A percentile compares a stretch with the other conserved stretches of the same genome.
Evolutionary conservation across 768 basidiomycete species (phyloP).

Genomic region (Scleroderma bovista): DNA sequence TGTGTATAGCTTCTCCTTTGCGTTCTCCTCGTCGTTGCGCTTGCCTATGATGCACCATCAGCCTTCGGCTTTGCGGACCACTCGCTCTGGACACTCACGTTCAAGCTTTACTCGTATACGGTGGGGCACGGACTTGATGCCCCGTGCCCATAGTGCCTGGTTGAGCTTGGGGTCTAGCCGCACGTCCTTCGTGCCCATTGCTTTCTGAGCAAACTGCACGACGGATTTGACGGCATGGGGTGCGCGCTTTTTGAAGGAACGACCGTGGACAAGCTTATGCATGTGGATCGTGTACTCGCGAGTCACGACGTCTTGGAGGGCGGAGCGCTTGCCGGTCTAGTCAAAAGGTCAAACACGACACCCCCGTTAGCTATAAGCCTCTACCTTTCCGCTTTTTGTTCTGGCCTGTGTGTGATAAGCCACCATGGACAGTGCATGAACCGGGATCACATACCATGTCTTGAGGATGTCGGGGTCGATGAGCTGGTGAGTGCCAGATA

Average conservation of each 20-base stretch:
- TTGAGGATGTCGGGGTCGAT: conserved; percentile 60
- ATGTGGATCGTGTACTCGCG: conserved; percentile 99
- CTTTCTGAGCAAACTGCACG: conserved; percentile 83
- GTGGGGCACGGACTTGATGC: conserved; percentile 91
- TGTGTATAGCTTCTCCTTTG: conserved; percentile 96
- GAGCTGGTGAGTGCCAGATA: conserved; percentile 35
- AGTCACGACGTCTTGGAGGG: conserved; percentile 96
- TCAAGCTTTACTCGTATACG: conserved; percentile 91
- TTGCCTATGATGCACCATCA: conserved; percentile 51
- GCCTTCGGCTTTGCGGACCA: not conserved
- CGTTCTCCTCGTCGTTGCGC: conserved; percentile 56
- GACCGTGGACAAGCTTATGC: conserved; percentile 90
- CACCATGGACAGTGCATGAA: not conserved
- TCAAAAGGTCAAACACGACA: not conserved
- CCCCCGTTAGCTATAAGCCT: conserved; percentile 21
- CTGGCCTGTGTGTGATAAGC: conserved; percentile 33
- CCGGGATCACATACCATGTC: conserved; percentile 50
- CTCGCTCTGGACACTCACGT: conserved; percentile 48
- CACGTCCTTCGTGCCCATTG: conserved; percentile 95
- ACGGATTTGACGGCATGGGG: conserved; percentile 96
- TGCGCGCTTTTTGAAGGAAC: conserved; percentile 96
- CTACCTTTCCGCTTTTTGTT: conserved; percentile 27
- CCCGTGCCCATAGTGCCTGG: conserved; percentile 91
- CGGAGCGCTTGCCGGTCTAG: conserved; percentile 87
- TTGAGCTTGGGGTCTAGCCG: conserved; percentile 94